A percentile compares a stretch with the other conserved stretches of the same genome.
These are phyloP conservation scores for Lyophyllum shimeji DNA, from an alignment of 768 basidiomycete genomes.

Conservation along the genomic window DNA sequence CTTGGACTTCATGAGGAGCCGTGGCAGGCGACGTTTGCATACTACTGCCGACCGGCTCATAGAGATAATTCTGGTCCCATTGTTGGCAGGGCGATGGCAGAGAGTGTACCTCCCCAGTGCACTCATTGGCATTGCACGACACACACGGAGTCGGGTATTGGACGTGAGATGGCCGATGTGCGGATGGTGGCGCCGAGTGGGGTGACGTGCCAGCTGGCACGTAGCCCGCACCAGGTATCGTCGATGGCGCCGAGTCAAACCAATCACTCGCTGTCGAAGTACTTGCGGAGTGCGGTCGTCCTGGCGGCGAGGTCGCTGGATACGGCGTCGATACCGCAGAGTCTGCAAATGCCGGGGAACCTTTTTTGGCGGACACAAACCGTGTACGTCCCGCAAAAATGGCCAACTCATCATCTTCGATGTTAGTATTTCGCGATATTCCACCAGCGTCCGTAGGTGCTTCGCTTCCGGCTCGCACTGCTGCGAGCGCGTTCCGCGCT, in stretches of 20 bases:
- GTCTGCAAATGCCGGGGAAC: conserved; percentile 2
- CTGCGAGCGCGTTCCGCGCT: conserved; percentile 54
- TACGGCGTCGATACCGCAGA: conserved; percentile 10
- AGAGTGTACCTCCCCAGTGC: neutral
- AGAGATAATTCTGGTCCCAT: neutral
- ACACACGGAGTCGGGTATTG: neutral
- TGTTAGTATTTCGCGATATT: conserved; percentile 40
- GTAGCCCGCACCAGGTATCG: neutral
- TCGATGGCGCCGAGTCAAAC: neutral
- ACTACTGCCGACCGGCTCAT: neutral
- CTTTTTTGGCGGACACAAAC: conserved; percentile 50
- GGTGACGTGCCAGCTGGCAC: conserved; percentile 7
- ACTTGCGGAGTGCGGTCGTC: neutral
- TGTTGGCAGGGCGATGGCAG: neutral
- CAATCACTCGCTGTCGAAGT: neutral
- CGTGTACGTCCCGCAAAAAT: conserved; percentile 70
- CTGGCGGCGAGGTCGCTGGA: neutral
- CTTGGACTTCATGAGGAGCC: neutral
- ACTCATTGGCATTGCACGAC: neutral
- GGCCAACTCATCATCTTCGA: conserved; percentile 61
- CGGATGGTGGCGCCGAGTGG: neutral
- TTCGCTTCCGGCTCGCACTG: conserved; percentile 37
- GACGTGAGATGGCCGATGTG: neutral
- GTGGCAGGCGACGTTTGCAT: neutral
- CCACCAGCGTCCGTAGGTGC: conserved; percentile 35